Base-by-base conservation (phyloP, 331 rosid genomes). In the Malus hybrid region DNA sequence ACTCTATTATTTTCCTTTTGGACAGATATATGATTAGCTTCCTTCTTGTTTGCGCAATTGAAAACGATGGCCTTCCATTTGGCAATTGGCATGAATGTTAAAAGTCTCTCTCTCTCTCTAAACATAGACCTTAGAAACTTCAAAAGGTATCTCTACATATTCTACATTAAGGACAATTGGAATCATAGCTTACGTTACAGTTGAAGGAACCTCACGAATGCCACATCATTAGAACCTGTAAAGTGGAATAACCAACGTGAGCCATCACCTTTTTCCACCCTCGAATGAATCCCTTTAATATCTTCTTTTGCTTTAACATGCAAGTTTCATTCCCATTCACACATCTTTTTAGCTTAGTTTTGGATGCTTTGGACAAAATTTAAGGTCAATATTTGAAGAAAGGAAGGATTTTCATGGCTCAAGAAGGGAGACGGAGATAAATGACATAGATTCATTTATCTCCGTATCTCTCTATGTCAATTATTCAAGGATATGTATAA, bases 171-270 rank as follows among this genome's bases (percentile, higher is more conserved):
- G 75, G 73, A 42, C 66, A 52, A 16, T 16, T 52, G 4, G 57
- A 52, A 16, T 52, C 48, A 52, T 79, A 32, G 52, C 66, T 68
- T 24, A 55, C 16, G 24, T 69, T 24, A 50, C 32, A 77, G 39
- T 7, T 76, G 13, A 61, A 76, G 76, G 67, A 42, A 42, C 48
- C 48, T 42, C 48, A 42, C 4, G 3, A 42, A 42, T 10, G 48
- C 80, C 83, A 75, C 88, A 75, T 85, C 81, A 76, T 69, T 65
- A 42, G 62, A 81, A 75, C 63, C 63, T 84, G 80, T 73, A 83
- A 83, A 86, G 86, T 63, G 32, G 65, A 76, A 80, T 18, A 14
- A 63, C 61, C 80, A 73, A 74, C 80, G 74, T 78, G 82, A 78
- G 27, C 74, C 62, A 44, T 65, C 7, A 79, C 27, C 57, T 52